Percentiles rank a stretch among this genome's conserved stretches.
Conservation (phyloP, 345 rosid species). For the Aquilaria sinensis region DNA sequence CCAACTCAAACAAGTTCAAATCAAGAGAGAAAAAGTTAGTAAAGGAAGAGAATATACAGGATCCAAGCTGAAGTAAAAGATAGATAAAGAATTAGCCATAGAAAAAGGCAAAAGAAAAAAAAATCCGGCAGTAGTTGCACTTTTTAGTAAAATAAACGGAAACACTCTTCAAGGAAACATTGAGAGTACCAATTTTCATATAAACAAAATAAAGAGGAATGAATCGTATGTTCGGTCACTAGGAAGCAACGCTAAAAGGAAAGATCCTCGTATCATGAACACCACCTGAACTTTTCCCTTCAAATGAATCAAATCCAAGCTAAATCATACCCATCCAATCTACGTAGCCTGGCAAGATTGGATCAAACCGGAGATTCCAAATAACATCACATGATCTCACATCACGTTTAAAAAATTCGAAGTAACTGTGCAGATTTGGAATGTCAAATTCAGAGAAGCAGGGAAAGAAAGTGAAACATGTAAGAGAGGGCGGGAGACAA, state of each 20-base stretch:
- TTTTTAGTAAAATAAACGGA: neutral
- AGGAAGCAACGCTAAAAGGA: no score
- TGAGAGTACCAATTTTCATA: neutral
- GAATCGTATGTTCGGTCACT: no score
- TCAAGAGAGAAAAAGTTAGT: neutral
- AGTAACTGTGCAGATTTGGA: neutral
- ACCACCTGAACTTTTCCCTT: no score
- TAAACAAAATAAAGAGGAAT: neutral
- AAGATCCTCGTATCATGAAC: no score
- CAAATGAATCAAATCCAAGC: no score
- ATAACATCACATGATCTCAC: no score
- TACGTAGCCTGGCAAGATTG: no score
- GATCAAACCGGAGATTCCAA: no score
- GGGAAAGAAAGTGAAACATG: neutral
- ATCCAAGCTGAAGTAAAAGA: neutral
- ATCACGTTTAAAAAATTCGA: no score
- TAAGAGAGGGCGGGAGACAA: constrained; percentile 5
- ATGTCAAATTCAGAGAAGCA: neutral
- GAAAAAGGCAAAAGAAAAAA: no score
- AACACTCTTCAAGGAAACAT: neutral
- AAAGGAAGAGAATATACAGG: neutral
- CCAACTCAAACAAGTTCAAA: constrained; percentile 14
- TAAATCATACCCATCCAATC: no score
- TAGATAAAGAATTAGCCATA: neutral
- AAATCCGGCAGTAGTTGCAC: no score